phyloP scores from a whole-genome alignment of 129 eudicot species.

The Tagetes erecta region DNA sequence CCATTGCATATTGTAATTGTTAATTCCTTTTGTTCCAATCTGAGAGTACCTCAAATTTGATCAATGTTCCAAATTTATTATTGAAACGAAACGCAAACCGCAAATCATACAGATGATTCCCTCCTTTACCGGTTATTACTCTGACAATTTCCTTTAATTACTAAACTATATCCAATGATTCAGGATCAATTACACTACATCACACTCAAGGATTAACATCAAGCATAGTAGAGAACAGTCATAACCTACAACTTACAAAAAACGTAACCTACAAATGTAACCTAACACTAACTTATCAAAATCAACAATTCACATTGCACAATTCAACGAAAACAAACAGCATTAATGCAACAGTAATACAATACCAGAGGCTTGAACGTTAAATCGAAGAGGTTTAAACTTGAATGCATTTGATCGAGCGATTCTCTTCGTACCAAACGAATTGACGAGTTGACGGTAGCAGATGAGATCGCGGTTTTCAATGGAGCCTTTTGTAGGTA shows the following conservation, averaged over 20 bases:
- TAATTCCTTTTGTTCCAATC: not conserved
- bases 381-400: conserved; percentile 36
- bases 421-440: conserved; percentile 33
- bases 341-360: not conserved
- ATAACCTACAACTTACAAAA: conserved; percentile 8
- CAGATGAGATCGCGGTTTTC: conserved; percentile 35
- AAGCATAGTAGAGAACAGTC: not conserved
- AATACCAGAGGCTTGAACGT: conserved; percentile 69
- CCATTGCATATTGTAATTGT: not conserved
- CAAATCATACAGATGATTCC: not conserved
- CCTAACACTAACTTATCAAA: conserved; percentile 13
- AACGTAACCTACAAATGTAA: conserved; percentile 7
- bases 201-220: not conserved
- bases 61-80: not conserved
- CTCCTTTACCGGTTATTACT: not conserved
- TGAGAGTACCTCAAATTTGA: conserved; percentile 2
- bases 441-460: conserved; percentile 30
- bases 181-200: not conserved
- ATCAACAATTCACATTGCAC: conserved; percentile 26
- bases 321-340: conserved; percentile 15
- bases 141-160: conserved; percentile 13
- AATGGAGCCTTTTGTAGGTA: conserved; percentile 43
- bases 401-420: conserved; percentile 39
- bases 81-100: not conserved
- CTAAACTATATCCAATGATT: conserved; percentile 12